phyloP scores from a whole-genome alignment of 169 alveolate genomes.

The Cryptosporidium tyzzeri region DNA sequence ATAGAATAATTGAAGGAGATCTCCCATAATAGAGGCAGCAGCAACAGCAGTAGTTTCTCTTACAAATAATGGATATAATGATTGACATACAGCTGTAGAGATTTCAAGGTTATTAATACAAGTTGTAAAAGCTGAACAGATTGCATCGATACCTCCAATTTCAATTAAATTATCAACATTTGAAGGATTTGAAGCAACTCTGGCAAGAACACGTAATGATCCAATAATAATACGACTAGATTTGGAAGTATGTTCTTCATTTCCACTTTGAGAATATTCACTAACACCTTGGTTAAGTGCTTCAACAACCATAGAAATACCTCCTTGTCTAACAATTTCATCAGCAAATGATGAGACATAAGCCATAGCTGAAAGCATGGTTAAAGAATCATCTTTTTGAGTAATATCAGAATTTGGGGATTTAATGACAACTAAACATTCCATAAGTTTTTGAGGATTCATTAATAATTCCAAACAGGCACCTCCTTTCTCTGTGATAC shows the following conservation, averaged over 20 bases:
- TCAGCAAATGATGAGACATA: conserved; percentile 91
- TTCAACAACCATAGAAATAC: conserved; percentile 88
- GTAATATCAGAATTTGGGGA: conserved; percentile 85
- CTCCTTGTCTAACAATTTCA: conserved; percentile 91
- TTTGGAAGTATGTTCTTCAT: conserved; percentile 80
- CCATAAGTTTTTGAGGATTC: conserved; percentile 88
- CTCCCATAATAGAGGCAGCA: conserved; percentile 69
- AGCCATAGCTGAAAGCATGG: conserved; percentile 90
- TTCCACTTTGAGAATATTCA: conserved; percentile 85
- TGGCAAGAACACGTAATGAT: conserved; percentile 88
- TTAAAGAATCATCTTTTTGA: conserved; percentile 90
- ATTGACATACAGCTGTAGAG: conserved; percentile 87
- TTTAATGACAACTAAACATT: conserved; percentile 87
- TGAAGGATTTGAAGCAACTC: conserved; percentile 87
- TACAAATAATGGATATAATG: conserved; percentile 84
- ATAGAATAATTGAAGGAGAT: conserved; percentile 52
- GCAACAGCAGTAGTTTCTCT: conserved; percentile 71
- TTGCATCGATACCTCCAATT: conserved; percentile 89
- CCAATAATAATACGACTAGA: conserved; percentile 84
- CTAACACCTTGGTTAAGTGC: conserved; percentile 87
- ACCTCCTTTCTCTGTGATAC: conserved; percentile 86
- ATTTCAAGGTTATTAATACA: conserved; percentile 86
- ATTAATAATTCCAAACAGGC: conserved; percentile 89
- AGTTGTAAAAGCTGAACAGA: conserved; percentile 87
- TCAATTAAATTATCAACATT: conserved; percentile 87